These are phyloP conservation scores for Pythium periplocum DNA, from an alignment of 352 stramenopile genomes.

Conservation along the genomic window DNA sequence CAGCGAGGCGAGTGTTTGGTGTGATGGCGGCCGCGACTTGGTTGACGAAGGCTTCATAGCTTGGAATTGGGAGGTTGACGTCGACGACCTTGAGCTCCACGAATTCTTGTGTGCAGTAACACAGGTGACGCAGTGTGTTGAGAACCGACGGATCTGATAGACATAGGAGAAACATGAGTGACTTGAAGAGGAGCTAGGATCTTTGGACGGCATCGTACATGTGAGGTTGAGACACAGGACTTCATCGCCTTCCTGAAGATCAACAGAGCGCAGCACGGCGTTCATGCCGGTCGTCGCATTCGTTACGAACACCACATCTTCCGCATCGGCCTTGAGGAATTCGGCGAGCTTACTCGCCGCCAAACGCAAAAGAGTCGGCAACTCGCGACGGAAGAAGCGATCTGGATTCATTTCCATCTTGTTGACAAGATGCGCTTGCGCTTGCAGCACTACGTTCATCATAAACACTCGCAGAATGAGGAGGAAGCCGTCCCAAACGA, in stretches of 20 bases:
- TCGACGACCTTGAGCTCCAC: conserved; percentile 87
- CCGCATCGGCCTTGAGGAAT: conserved; percentile 65
- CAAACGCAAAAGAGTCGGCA: conserved; percentile 51
- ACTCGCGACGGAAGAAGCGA: conserved; percentile 74
- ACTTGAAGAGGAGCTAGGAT: conserved; percentile 5
- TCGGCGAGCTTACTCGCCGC: conserved; percentile 53
- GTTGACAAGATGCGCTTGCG: conserved; percentile 81
- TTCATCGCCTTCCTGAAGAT: conserved; percentile 85
- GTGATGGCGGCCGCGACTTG: conserved; percentile 73
- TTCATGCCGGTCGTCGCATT: conserved; percentile 85
- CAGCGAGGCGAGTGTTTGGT: conserved; percentile 74
- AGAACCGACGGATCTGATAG: conserved; percentile 69
- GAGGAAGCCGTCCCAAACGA: background rate
- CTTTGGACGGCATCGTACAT: conserved; percentile 34
- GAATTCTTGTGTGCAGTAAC: conserved; percentile 84
- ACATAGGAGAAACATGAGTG: background rate
- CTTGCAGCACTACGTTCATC: conserved; percentile 47
- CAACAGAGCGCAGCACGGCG: conserved; percentile 74
- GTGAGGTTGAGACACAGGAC: conserved; percentile 83
- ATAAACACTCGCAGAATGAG: background rate
- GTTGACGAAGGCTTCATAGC: conserved; percentile 63
- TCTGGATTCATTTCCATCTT: conserved; percentile 86
- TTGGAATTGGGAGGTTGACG: conserved; percentile 60
- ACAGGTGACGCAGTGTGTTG: conserved; percentile 80
- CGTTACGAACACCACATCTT: conserved; percentile 83